Evolutionary conservation across 192 early-diverging fungal genomes (phyloP).

Genomic region (Linderina pennispora): DNA sequence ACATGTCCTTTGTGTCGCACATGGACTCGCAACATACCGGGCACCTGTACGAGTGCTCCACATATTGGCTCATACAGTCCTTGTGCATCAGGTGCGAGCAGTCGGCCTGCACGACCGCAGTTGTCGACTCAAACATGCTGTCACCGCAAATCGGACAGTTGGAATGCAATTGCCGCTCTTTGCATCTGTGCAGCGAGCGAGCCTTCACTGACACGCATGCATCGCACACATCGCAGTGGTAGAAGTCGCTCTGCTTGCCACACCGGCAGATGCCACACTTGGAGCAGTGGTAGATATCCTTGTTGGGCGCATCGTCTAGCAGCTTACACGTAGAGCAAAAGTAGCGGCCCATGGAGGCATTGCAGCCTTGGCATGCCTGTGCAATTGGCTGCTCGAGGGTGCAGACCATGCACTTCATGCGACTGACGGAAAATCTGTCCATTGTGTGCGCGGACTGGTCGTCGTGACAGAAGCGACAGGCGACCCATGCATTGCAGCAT

Average conservation of each 20-base stretch:
- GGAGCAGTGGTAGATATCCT: conserved; percentile 90
- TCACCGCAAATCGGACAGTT: conserved; percentile 98
- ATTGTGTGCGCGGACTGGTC: conserved; percentile 59
- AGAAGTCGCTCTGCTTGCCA: conserved; percentile 76
- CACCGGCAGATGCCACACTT: conserved; percentile 90
- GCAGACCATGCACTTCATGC: conserved; percentile 96
- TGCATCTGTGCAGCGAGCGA: conserved; percentile 79
- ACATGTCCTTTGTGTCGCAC: conserved; percentile 76
- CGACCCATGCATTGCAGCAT: conserved; percentile 67
- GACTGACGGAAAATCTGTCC: conserved; percentile 57
- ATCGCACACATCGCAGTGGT: conserved; percentile 89
- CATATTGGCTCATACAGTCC: conserved; percentile 74
- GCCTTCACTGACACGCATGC: conserved; percentile 78
- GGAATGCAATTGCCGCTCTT: conserved; percentile 82
- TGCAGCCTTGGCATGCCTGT: conserved; percentile 65
- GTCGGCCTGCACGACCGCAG: conserved; percentile 51
- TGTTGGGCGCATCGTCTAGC: conserved; percentile 79
- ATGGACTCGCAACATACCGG: conserved; percentile 92
- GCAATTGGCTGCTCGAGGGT: conserved; percentile 68
- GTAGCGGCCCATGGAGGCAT: conserved; percentile 60
- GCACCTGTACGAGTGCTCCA: conserved; percentile 90
- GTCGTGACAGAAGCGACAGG: conserved; percentile 78
- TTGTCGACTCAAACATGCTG: conserved; percentile 84
- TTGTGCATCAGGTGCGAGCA: conserved; percentile 94
- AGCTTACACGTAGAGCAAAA: conserved; percentile 88